Conservation (phyloP, 139 green algal species). For the Chlorella sp. region DNA sequence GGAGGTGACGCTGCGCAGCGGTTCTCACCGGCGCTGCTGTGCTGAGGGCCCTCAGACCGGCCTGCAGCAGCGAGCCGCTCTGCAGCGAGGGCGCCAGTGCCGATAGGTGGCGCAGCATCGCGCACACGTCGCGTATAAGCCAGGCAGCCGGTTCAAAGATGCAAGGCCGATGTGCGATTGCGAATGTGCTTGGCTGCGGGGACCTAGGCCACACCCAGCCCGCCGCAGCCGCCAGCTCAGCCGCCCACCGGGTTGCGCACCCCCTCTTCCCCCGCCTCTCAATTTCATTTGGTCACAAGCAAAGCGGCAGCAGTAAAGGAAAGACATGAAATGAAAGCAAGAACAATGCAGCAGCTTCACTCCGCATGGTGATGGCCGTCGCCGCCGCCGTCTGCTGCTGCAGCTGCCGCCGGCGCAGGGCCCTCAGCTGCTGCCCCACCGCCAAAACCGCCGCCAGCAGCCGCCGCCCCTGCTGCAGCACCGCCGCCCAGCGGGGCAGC, state of each 20-base stretch:
- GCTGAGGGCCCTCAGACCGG: neutral
- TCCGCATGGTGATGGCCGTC: slow-evolving; percentile 1
- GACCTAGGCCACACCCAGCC: too few species aligned
- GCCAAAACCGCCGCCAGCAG: neutral
- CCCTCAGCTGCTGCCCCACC: too few species aligned
- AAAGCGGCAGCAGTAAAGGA: too few species aligned
- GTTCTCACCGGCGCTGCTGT: neutral
- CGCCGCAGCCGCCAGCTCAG: neutral
- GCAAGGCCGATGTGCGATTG: too few species aligned
- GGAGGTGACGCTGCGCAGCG: too few species aligned
- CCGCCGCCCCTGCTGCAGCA: neutral
- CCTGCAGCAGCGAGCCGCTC: neutral
- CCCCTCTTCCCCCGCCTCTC: too few species aligned
- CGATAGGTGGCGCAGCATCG: neutral
- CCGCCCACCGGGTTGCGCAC: too few species aligned
- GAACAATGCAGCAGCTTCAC: neutral
- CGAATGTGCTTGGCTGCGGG: too few species aligned
- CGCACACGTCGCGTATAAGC: neutral
- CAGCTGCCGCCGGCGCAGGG: neutral
- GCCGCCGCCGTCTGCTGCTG: neutral
- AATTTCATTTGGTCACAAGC: too few species aligned
- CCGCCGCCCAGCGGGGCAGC: neutral
- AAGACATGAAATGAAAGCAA: too few species aligned
- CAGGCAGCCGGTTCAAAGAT: neutral
- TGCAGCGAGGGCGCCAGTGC: too few species aligned